Percentiles rank a stretch among this genome's conserved stretches.
Conservation (phyloP, 345 rosid genomes). For the Ricinus communis region DNA sequence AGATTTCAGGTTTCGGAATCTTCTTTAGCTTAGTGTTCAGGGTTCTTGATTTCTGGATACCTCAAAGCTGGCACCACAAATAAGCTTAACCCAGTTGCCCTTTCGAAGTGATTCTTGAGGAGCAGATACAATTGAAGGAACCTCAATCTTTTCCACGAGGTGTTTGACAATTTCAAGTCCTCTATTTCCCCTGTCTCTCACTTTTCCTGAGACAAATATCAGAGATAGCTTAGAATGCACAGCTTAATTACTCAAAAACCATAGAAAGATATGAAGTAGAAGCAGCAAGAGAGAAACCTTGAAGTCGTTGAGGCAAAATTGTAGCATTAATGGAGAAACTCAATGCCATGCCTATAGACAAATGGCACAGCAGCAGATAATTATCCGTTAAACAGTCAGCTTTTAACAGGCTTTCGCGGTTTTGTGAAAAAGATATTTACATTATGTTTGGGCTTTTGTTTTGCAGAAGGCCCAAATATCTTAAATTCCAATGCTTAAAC, state of each 20-base stretch:
- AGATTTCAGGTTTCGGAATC: no score
- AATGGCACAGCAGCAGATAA: no score
- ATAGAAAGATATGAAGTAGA: neutral
- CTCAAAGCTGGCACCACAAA: constrained; percentile 72
- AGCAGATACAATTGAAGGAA: constrained; percentile 38
- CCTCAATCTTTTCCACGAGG: constrained; percentile 31
- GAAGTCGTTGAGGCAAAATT: constrained; percentile 27
- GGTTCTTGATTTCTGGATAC: constrained; percentile 17
- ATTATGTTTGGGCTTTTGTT: no score
- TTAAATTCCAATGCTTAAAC: no score
- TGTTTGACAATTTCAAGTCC: constrained; percentile 32
- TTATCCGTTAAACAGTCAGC: neutral
- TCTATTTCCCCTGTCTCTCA: constrained; percentile 18
- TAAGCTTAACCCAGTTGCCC: constrained; percentile 72
- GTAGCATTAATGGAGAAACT: constrained; percentile 37
- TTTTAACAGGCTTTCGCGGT: constrained; percentile 1
- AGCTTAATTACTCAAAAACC: neutral
- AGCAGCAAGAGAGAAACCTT: constrained; percentile 18
- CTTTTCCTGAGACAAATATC: constrained; percentile 23
- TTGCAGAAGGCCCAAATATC: no score
- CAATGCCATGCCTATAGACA: constrained; percentile 29
- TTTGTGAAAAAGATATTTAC: no score
- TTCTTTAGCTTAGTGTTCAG: no score
- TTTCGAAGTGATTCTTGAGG: constrained; percentile 48
- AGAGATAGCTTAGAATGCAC: neutral